Percentiles rank a stretch among this genome's conserved stretches.
Conservation (phyloP, 768 basidiomycete species). For the Amanita muscaria region DNA sequence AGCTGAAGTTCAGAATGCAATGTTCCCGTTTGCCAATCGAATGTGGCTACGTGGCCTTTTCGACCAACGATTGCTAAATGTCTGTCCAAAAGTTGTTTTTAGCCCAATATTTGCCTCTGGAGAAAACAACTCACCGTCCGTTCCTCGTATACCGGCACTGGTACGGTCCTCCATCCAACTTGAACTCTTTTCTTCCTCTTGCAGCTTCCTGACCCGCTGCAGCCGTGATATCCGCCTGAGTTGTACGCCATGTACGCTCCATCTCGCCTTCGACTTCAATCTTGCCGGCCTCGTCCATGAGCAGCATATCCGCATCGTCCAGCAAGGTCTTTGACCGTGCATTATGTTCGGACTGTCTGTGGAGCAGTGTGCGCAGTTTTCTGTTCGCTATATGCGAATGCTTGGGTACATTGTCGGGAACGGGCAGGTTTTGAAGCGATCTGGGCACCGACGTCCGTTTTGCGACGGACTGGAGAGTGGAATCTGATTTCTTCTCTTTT, state of each 20-base stretch:
- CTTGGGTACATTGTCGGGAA: constrained; percentile 36
- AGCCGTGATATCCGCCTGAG: constrained; percentile 67
- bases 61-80: constrained; percentile 81
- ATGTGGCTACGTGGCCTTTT: constrained; percentile 82
- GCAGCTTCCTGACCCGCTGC: constrained; percentile 69
- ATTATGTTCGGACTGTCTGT: constrained; percentile 50
- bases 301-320: constrained; percentile 57
- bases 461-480: constrained; percentile 49
- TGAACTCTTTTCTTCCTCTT: constrained; percentile 67
- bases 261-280: constrained; percentile 72
- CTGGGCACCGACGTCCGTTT: constrained; percentile 55
- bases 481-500: constrained; percentile 38
- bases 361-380: constrained; percentile 66
- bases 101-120: background rate
- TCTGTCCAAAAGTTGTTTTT: constrained; percentile 27
- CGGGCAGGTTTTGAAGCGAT: constrained; percentile 49
- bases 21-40: constrained; percentile 86
- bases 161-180: constrained; percentile 81
- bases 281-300: constrained; percentile 58
- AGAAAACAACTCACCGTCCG: constrained; percentile 56
- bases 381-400: constrained; percentile 63
- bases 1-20: constrained; percentile 85
- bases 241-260: constrained; percentile 85
- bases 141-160: constrained; percentile 81
- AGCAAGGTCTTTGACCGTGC: constrained; percentile 53